A percentile compares a stretch with the other conserved stretches of the same genome.
These are phyloP conservation scores for Platanthera zijinensis DNA, from an alignment of 106 monocot species.

Conservation along the genomic window DNA sequence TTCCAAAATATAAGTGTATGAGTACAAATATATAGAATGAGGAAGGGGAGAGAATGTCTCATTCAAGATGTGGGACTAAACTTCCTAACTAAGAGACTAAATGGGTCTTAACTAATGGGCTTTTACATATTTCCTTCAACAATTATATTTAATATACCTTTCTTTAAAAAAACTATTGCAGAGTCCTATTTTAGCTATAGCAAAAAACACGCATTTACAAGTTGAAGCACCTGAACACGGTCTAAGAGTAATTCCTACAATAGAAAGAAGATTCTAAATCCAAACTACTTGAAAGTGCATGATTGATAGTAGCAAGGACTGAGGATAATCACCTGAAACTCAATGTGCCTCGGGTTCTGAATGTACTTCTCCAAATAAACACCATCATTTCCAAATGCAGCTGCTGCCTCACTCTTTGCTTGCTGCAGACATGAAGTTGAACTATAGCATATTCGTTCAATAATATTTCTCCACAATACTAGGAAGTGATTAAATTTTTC, in stretches of 20 bases:
- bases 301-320: not conserved
- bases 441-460: too few relatives aligned
- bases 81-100: too few relatives aligned
- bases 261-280: not conserved
- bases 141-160: too few relatives aligned
- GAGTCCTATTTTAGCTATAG: not conserved
- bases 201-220: not conserved
- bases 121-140: too few relatives aligned
- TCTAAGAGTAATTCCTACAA: not conserved
- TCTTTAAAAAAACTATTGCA: too few relatives aligned
- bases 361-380: conserved; percentile 93
- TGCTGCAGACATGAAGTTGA: conserved; percentile 44
- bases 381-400: conserved; percentile 97
- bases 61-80: too few relatives aligned
- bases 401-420: conserved; percentile 95
- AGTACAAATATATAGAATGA: too few relatives aligned
- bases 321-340: conserved; percentile 58
- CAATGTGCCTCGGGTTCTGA: conserved; percentile 91
- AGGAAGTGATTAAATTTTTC: not conserved
- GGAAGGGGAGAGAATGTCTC: too few relatives aligned
- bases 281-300: not conserved
- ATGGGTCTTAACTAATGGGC: too few relatives aligned
- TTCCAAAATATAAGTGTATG: too few relatives aligned
- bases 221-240: not conserved
- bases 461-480: not conserved